Base-by-base conservation (phyloP, 345 rosid genomes). In the Populus nigra region DNA sequence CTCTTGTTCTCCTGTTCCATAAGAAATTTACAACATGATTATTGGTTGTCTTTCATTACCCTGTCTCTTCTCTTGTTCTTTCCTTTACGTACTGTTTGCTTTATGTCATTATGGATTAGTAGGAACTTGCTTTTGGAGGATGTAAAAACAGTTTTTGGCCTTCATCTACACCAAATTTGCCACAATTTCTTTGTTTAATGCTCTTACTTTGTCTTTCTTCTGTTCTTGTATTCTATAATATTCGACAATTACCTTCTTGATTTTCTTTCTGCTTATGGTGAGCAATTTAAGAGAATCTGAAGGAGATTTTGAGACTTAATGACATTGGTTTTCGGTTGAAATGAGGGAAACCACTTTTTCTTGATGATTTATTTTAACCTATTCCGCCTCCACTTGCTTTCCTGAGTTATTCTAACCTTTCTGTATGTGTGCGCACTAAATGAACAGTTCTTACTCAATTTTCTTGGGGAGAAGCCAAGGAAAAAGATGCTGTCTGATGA, bases 391-490 rank as follows among this genome's bases (percentile, higher is more conserved):
- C 5, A 45, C 17, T 39, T 33, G 35, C 35, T 45, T 45, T 66
- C 35, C 1, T 31, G n/a, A 8, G 65, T 59, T 20, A 3, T 59
- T 59, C 8, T 20, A n/a, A 20, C 6, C 12, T 59, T 22, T 59
- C 29, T 59, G 25, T 3, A 59, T 7, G 17, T 39, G 41, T 45
- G 16, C 50, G 16, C 50, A 3, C 27, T 38, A 17, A 27, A 23
- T 76, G 67, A 18, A 27, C 92, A 95, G 99, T 86, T 91, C 85
- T 79, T 93, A 65, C 83, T 22, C 68, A 53, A 84, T 39, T 91
- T 90, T 82, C 87, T 92, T 41, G 88, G 87, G 80, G 91, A 89
- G 84, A 90, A 86, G 88, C 92, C 92, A 8, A 74, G 71, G 83
- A 87, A 85, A 83, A 86, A 70, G 83, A 87, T 81, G 81, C 73